Evolutionary conservation across 495 filamentous ascomycete species (phyloP).

Genomic region (Tuber umbilicatum): DNA sequence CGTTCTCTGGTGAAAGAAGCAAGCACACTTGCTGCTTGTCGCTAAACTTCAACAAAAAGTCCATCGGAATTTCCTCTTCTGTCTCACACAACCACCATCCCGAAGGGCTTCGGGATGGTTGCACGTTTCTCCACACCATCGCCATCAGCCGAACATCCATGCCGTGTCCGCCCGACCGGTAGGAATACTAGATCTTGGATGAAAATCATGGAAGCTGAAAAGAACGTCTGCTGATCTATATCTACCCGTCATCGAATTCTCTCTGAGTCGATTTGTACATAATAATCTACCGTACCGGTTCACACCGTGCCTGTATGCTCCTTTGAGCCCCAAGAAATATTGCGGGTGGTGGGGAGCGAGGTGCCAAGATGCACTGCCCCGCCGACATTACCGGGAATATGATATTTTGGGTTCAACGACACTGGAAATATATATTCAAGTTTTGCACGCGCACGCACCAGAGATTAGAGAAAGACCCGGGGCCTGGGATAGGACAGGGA

Average conservation of each 20-base stretch:
- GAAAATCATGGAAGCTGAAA: constrained; percentile 2
- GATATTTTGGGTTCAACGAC: neutral
- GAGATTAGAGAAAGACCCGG: neutral
- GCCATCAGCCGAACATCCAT: neutral
- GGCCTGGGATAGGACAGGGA: neutral
- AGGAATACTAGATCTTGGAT: neutral
- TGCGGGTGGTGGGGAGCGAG: neutral
- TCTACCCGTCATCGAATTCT: neutral
- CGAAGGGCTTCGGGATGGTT: neutral
- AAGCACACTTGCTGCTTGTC: neutral
- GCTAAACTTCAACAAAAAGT: neutral
- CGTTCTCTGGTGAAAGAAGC: neutral
- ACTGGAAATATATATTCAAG: neutral
- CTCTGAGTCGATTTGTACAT: neutral
- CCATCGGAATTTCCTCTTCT: neutral
- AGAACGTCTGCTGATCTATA: neutral
- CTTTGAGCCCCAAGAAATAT: neutral
- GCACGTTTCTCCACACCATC: neutral
- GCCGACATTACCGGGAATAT: neutral
- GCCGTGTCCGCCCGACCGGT: neutral
- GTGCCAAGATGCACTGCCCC: constrained; percentile 1
- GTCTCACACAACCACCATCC: neutral
- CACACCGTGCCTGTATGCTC: neutral
- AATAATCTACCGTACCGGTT: neutral
- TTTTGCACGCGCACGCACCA: neutral